Evolutionary conservation across 306 rosid genomes (phyloP).

Genomic region (Quercus variabilis): DNA sequence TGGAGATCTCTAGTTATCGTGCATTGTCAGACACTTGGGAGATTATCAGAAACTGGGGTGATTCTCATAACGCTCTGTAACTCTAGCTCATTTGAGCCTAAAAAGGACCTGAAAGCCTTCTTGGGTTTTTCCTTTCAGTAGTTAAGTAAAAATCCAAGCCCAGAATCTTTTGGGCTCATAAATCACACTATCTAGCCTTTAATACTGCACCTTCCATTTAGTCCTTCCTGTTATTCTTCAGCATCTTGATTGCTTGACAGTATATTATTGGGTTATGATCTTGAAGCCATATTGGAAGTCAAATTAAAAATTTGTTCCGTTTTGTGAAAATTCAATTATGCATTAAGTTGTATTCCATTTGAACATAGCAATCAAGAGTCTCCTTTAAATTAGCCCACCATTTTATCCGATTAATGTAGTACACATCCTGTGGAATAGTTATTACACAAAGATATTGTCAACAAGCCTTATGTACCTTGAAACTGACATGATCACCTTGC

Average conservation of each 20-base stretch:
- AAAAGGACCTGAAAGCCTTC: neutral
- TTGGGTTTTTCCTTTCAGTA: neutral
- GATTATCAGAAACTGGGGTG: neutral
- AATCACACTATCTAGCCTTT: neutral
- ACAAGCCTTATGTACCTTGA: neutral
- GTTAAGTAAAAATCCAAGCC: neutral
- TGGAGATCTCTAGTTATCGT: neutral
- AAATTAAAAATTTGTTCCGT: neutral
- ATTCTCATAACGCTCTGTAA: neutral
- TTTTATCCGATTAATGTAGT: neutral
- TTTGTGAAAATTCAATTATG: neutral
- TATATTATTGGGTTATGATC: neutral
- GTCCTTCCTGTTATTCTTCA: neutral
- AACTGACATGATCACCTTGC: slow-evolving; percentile 9
- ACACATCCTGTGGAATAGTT: neutral
- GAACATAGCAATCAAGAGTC: neutral
- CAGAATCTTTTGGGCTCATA: neutral
- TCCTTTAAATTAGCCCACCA: neutral
- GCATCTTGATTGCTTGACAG: neutral
- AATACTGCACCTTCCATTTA: neutral
- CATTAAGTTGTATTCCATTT: neutral
- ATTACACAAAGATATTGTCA: neutral
- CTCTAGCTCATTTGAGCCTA: neutral
- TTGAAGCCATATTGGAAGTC: neutral
- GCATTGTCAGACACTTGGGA: neutral